Evolutionary conservation across 768 basidiomycete species (phyloP).

Genomic region (Kwoniella europaea): DNA sequence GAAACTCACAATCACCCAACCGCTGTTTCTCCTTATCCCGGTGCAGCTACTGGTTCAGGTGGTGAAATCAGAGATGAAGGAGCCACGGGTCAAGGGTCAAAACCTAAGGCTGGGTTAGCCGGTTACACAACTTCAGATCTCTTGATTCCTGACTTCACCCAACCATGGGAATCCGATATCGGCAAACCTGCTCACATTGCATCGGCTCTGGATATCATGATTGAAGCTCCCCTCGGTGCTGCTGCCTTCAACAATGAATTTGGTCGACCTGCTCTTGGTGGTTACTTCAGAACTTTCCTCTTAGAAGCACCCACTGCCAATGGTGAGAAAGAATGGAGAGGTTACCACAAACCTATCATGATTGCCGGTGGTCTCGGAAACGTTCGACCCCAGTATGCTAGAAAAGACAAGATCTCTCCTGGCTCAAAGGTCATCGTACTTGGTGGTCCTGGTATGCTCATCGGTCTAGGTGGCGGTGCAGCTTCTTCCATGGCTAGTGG

Average conservation of each 20-base stretch:
- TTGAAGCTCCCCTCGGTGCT: conserved; percentile 91
- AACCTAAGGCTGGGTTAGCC: conserved; percentile 90
- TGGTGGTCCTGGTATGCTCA: conserved; percentile 94
- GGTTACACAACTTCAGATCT: conserved; percentile 95
- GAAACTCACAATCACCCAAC: conserved; percentile 99
- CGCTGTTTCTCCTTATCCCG: conserved; percentile 95
- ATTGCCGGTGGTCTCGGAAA: conserved; percentile 96
- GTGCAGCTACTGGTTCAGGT: conserved; percentile 97
- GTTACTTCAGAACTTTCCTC: conserved; percentile 94
- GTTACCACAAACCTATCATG: conserved; percentile 99
- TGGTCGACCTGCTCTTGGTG: conserved; percentile 86
- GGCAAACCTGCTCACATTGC: conserved; percentile 90
- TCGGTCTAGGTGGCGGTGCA: conserved; percentile 95
- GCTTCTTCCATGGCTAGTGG: conserved; percentile 93
- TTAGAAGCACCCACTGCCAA: conserved; percentile 70
- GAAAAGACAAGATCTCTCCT: conserved; percentile 74
- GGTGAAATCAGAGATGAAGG: conserved; percentile 99
- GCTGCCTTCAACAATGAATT: conserved; percentile 99
- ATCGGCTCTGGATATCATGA: conserved; percentile 93
- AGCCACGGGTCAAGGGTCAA: conserved; percentile 90
- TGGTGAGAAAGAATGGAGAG: conserved; percentile 65
- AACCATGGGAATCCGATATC: conserved; percentile 96
- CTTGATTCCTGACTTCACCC: conserved; percentile 83
- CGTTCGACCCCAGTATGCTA: conserved; percentile 80
- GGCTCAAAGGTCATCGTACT: conserved; percentile 89